These are phyloP conservation scores for Acanthamoeba sp. DNA, from an alignment of 208 protist genomes.

Conservation along the genomic window DNA sequence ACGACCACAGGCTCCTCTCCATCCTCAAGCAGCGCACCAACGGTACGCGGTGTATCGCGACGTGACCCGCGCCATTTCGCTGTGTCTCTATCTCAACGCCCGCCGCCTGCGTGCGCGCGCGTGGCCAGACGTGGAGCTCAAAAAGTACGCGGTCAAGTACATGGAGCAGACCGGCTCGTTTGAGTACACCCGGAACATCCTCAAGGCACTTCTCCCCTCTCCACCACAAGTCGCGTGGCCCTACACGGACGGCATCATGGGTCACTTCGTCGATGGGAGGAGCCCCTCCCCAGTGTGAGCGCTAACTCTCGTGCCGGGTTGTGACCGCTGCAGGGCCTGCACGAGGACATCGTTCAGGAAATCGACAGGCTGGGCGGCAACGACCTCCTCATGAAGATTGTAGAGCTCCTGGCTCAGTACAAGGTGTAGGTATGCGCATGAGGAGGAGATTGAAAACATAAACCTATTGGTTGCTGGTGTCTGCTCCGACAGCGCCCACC, in stretches of 20 bases:
- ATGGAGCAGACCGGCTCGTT: constrained; percentile 84
- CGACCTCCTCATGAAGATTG: constrained; percentile 30
- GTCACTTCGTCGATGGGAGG: no score
- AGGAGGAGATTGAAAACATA: no score
- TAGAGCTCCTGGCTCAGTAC: constrained; percentile 50
- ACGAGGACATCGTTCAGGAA: constrained; percentile 50
- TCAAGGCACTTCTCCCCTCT: background rate
- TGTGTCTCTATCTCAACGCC: background rate
- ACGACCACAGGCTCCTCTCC: constrained; percentile 80
- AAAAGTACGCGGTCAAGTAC: constrained; percentile 85
- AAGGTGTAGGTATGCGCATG: background rate
- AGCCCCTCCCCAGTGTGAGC: no score
- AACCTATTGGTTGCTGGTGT: no score
- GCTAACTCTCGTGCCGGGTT: background rate
- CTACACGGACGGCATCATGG: background rate
- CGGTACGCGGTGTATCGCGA: background rate
- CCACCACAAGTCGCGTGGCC: background rate
- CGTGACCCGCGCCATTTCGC: no score
- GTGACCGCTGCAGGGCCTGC: background rate
- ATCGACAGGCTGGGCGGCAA: constrained; percentile 70
- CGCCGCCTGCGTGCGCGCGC: background rate
- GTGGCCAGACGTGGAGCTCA: constrained; percentile 82
- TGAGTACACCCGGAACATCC: constrained; percentile 79
- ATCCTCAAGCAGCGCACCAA: constrained; percentile 81
- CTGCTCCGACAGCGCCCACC: no score